phyloP scores from a whole-genome alignment of 768 basidiomycete genomes.

The Termitomyces sp. region DNA sequence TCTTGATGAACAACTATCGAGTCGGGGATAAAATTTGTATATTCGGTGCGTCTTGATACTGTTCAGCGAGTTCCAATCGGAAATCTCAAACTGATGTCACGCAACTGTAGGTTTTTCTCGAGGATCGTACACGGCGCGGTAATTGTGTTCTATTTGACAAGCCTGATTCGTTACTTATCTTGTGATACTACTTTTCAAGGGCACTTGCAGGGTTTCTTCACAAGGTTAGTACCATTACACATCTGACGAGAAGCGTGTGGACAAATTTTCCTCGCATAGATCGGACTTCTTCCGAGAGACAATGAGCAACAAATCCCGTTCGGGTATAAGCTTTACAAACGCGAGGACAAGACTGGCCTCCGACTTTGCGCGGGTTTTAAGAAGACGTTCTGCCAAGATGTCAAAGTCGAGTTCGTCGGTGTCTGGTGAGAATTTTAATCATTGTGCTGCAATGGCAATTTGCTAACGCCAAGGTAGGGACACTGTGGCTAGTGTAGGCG shows the following conservation, averaged over 20 bases:
- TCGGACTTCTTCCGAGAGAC: slow-evolving; percentile 65
- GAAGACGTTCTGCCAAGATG: slow-evolving; percentile 59
- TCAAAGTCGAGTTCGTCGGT: slow-evolving; percentile 74
- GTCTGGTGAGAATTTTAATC: slow-evolving; percentile 51
- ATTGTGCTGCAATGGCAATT: neutral
- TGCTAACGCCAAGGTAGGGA: slow-evolving; percentile 47
- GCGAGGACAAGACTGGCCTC: slow-evolving; percentile 38
- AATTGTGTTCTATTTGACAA: neutral
- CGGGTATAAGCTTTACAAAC: slow-evolving; percentile 69
- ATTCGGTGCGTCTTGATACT: slow-evolving; percentile 43
- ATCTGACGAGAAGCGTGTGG: neutral
- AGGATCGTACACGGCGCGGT: slow-evolving; percentile 40
- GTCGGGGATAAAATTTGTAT: slow-evolving; percentile 70
- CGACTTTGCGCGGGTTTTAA: slow-evolving; percentile 64
- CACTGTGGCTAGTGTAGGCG: slow-evolving; percentile 73
- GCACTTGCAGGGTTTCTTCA: slow-evolving; percentile 73
- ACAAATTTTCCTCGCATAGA: slow-evolving; percentile 28
- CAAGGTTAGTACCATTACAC: slow-evolving; percentile 40
- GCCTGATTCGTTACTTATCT: neutral
- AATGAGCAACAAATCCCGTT: slow-evolving; percentile 69
- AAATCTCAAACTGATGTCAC: neutral
- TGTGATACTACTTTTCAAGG: slow-evolving; percentile 26
- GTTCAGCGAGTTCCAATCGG: neutral
- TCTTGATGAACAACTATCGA: slow-evolving; percentile 76
- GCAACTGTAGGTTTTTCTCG: slow-evolving; percentile 64